Evolutionary conservation across 352 stramenopile species (phyloP).

Genomic region (Elongisporangium anandrum): DNA sequence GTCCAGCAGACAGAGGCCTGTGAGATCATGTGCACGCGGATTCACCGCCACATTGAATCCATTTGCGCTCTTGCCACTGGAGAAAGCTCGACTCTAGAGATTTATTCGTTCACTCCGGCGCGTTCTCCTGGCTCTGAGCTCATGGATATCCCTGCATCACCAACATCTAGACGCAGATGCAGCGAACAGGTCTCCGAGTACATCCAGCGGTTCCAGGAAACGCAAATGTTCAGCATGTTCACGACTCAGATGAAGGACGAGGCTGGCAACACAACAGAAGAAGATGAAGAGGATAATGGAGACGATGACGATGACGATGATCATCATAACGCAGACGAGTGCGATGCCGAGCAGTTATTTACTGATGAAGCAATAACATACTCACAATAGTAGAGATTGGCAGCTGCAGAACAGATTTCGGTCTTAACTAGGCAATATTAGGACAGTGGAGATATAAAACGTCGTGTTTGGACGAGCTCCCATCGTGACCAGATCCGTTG

Average conservation of each 20-base stretch:
- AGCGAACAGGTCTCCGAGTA: constrained; percentile 58
- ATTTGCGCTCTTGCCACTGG: constrained; percentile 50
- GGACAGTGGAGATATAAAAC: no score
- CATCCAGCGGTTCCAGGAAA: constrained; percentile 61
- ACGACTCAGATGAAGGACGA: constrained; percentile 33
- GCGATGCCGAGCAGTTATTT: constrained; percentile 5
- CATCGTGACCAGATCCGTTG: neutral
- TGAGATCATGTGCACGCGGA: constrained; percentile 58
- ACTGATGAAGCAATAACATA: constrained; percentile 3
- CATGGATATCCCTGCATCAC: neutral
- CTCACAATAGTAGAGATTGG: no score
- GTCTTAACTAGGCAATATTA: no score
- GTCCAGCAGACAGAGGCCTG: constrained; percentile 68
- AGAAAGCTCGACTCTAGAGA: constrained; percentile 15
- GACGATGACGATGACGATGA: constrained; percentile 20
- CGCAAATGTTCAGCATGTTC: constrained; percentile 85
- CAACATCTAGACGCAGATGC: constrained; percentile 16
- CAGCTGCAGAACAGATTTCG: no score
- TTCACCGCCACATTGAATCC: constrained; percentile 55
- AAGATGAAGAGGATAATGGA: constrained; percentile 21
- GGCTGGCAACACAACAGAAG: constrained; percentile 18
- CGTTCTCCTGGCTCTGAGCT: neutral
- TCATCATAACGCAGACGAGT: constrained; percentile 13
- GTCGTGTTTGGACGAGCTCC: neutral
- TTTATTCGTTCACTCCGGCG: constrained; percentile 12